Conservation (phyloP, 164 flowering plant species). For the Tetrastigma voinierianum region DNA sequence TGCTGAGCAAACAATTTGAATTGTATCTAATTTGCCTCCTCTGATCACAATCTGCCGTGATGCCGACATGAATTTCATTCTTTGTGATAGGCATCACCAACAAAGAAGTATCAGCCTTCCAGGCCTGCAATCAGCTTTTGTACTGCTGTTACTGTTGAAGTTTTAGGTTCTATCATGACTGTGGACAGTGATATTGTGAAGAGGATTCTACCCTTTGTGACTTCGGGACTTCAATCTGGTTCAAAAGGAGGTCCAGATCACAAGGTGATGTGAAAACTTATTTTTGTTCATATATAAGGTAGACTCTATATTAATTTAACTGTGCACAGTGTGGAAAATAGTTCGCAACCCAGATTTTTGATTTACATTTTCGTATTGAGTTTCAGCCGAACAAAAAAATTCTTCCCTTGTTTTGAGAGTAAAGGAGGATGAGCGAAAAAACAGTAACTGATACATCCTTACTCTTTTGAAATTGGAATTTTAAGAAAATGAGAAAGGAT, state of each 20-base stretch:
- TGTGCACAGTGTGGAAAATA: not conserved
- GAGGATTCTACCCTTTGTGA: constrained; percentile 66
- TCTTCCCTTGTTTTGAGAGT: too few species aligned
- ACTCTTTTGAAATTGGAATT: too few species aligned
- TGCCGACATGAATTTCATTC: not conserved
- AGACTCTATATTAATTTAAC: too few species aligned
- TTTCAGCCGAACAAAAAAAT: too few species aligned
- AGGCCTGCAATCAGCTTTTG: constrained; percentile 57
- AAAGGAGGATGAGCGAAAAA: too few species aligned
- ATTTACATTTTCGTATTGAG: not conserved
- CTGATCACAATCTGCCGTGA: not conserved
- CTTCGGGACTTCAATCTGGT: constrained; percentile 53
- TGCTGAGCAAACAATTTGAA: too few species aligned
- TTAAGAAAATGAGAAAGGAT: too few species aligned
- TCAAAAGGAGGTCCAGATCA: constrained; percentile 45
- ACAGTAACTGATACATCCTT: too few species aligned
- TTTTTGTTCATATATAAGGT: too few species aligned
- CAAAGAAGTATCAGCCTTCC: constrained; percentile 61
- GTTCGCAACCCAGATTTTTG: not conserved
- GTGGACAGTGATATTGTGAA: constrained; percentile 54
- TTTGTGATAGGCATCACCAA: constrained; percentile 54
- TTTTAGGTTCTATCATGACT: constrained; percentile 49
- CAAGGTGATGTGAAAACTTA: constrained; percentile 46
- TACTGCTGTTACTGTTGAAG: constrained; percentile 76
- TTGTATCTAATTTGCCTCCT: not conserved